These are phyloP conservation scores for Xylariomycetidae sp. DNA, from an alignment of 2,329 filamentous ascomycete genomes.

Conservation along the genomic window DNA sequence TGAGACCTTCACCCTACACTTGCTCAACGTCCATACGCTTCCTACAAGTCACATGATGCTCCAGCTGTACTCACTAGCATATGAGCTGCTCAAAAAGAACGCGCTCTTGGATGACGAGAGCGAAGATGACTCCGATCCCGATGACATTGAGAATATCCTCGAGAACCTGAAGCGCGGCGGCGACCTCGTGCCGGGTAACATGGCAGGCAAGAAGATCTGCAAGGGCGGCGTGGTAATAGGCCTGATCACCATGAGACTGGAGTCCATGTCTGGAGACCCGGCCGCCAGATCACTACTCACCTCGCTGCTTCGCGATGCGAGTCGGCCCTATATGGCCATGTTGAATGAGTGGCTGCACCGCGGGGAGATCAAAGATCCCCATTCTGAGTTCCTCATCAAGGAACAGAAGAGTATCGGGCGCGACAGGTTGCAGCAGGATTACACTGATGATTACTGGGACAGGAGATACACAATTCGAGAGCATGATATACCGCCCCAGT, in stretches of 20 bases:
- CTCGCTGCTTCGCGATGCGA: constrained; percentile 78
- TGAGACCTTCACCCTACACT: constrained; percentile 83
- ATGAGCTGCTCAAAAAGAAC: constrained; percentile 85
- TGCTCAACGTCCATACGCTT: constrained; percentile 86
- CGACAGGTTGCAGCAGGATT: constrained; percentile 89
- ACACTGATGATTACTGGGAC: constrained; percentile 99
- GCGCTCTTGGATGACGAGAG: constrained; percentile 78
- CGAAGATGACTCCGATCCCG: constrained; percentile 66
- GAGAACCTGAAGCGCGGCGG: constrained; percentile 85
- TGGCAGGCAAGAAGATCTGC: constrained; percentile 85
- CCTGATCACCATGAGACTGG: constrained; percentile 76
- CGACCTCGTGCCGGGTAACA: constrained; percentile 71
- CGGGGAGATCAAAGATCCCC: constrained; percentile 89
- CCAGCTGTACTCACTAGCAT: constrained; percentile 81
- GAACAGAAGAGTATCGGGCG: constrained; percentile 93
- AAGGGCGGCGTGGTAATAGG: constrained; percentile 96
- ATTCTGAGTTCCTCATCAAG: constrained; percentile 89
- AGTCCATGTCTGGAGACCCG: constrained; percentile 90
- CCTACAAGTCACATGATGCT: constrained; percentile 87
- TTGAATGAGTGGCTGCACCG: constrained; percentile 98
- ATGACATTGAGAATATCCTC: constrained; percentile 89
- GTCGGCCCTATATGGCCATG: constrained; percentile 95
- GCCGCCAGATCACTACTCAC: constrained; percentile 79
- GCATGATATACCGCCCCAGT: constrained; percentile 83
- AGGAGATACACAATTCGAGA: constrained; percentile 93